These are phyloP conservation scores for Apiospora pterosperma DNA, from an alignment of 2,329 filamentous ascomycete species.

Conservation along the genomic window DNA sequence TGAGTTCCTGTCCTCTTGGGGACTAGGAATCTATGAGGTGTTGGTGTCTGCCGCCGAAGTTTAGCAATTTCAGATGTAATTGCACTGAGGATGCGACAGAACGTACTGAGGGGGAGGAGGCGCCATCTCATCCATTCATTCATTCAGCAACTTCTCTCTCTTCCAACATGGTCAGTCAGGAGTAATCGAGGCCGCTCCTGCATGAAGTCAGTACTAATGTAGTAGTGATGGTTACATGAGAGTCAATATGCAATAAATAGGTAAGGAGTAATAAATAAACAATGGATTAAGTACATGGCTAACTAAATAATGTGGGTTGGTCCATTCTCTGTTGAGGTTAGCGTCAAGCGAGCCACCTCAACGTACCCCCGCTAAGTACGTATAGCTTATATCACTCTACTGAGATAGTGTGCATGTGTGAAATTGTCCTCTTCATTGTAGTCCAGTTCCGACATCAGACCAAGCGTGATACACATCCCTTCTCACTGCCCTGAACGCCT, in stretches of 20 bases:
- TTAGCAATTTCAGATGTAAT: too few relatives aligned
- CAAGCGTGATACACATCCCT: not conserved
- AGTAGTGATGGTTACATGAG: too few relatives aligned
- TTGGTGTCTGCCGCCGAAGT: conserved; percentile 13
- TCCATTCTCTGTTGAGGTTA: too few relatives aligned
- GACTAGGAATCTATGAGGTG: conserved; percentile 29
- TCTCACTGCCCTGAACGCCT: not conserved
- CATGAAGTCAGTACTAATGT: not conserved
- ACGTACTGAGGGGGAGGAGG: not conserved
- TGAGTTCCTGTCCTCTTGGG: conserved; percentile 22
- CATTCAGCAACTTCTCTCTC: not conserved
- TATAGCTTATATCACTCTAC: too few relatives aligned
- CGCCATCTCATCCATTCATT: not conserved
- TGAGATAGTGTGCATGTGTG: not conserved
- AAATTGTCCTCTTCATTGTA: not conserved
- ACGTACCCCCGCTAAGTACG: too few relatives aligned
- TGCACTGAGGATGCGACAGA: too few relatives aligned
- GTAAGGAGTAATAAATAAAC: too few relatives aligned
- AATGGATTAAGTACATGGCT: too few relatives aligned
- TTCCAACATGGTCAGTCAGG: not conserved
- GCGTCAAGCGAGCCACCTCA: too few relatives aligned
- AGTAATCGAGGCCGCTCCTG: not conserved
- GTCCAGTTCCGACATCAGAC: not conserved
- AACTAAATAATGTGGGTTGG: too few relatives aligned
- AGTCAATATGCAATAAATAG: too few relatives aligned